phyloP scores from a whole-genome alignment of 768 basidiomycete species.

The Suillus brevipes region DNA sequence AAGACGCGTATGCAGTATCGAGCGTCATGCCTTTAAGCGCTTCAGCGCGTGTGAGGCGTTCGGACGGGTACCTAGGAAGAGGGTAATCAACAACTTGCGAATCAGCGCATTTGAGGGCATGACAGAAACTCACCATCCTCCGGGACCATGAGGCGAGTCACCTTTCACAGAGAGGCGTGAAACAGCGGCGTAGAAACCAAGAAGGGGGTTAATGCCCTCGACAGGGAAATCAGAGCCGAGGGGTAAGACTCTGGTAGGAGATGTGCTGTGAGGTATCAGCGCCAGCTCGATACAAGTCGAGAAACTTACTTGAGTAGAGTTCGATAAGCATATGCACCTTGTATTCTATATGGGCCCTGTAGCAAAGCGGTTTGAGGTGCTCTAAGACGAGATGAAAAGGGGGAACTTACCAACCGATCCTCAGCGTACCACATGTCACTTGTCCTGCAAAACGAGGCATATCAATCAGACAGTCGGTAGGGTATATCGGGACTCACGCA shows the following conservation, averaged over 20 bases:
- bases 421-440: conserved; percentile 96
- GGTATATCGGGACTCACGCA: conserved; percentile 50
- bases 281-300: neutral
- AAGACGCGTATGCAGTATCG: conserved; percentile 87
- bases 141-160: conserved; percentile 76
- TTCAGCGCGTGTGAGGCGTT: conserved; percentile 77
- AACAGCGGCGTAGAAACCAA: conserved; percentile 89
- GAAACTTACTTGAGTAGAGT: conserved; percentile 63
- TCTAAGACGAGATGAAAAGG: neutral
- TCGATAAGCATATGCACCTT: conserved; percentile 89
- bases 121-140: conserved; percentile 69
- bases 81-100: neutral
- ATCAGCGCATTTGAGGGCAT: neutral
- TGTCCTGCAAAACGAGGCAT: conserved; percentile 47
- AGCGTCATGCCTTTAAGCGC: conserved; percentile 90
- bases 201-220: conserved; percentile 84
- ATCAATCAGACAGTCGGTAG: conserved; percentile 1
- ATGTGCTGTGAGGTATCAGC: conserved; percentile 39
- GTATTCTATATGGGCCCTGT: conserved; percentile 79
- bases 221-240: conserved; percentile 95
- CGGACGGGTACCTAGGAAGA: conserved; percentile 65
- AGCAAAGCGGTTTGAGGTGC: neutral
- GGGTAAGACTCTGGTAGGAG: conserved; percentile 58
- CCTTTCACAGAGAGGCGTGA: conserved; percentile 69
- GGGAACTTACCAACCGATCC: conserved; percentile 56